phyloP scores from a whole-genome alignment of 2,329 filamentous ascomycete species.

The Ophiosphaerella korrae region DNA sequence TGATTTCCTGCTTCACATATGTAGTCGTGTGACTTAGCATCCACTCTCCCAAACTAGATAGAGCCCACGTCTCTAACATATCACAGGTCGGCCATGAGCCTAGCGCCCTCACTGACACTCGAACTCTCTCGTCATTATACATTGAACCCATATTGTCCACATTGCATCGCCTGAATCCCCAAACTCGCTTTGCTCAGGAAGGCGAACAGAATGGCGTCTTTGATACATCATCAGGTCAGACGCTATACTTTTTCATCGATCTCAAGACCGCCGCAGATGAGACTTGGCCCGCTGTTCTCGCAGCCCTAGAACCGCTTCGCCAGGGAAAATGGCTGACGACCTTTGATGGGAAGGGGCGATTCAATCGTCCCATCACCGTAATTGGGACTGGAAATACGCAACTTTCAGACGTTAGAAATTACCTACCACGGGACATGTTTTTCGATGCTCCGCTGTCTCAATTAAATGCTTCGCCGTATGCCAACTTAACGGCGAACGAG shows the following conservation, averaged over 20 bases:
- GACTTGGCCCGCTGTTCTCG: slow-evolving; percentile 62
- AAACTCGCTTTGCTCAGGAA: slow-evolving; percentile 52
- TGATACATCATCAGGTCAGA: slow-evolving; percentile 62
- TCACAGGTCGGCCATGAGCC: slow-evolving; percentile 61
- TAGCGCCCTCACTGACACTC: slow-evolving; percentile 56
- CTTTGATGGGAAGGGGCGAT: slow-evolving; percentile 54
- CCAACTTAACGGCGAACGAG: slow-evolving; percentile 54
- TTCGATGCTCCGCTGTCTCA: slow-evolving; percentile 62
- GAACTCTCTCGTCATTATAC: slow-evolving; percentile 64
- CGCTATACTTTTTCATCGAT: slow-evolving; percentile 69
- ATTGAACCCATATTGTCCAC: slow-evolving; percentile 64
- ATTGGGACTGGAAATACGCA: slow-evolving; percentile 63
- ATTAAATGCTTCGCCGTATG: slow-evolving; percentile 48
- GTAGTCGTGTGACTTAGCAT: background rate
- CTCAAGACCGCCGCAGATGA: slow-evolving; percentile 63
- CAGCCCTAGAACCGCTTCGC: slow-evolving; percentile 63
- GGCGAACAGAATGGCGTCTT: slow-evolving; percentile 65
- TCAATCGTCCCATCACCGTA: slow-evolving; percentile 60
- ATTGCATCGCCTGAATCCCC: slow-evolving; percentile 62
- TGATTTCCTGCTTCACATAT: background rate
- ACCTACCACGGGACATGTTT: slow-evolving; percentile 57
- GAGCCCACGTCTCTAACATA: background rate
- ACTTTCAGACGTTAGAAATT: slow-evolving; percentile 50
- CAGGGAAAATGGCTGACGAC: slow-evolving; percentile 59
- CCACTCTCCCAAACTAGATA: too few relatives aligned